Percentiles rank a stretch among this genome's conserved stretches.
Evolutionary conservation across 2,329 filamentous ascomycete species (phyloP).

Genomic region (Fusarium sp.): DNA sequence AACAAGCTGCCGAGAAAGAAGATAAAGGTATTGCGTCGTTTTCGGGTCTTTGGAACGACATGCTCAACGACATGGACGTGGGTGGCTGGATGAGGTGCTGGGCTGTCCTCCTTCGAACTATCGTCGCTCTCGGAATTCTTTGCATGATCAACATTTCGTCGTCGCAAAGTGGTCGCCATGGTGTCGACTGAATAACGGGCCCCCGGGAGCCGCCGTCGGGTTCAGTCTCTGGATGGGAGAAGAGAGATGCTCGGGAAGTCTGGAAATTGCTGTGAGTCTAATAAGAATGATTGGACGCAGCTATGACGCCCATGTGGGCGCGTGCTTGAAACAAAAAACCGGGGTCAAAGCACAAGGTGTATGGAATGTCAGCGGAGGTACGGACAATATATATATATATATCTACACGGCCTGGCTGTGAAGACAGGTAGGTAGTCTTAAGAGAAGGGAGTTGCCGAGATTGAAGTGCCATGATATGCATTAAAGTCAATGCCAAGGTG

Average conservation of each 20-base stretch:
- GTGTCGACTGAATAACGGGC: conserved; percentile 21
- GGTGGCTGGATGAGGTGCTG: conserved; percentile 39
- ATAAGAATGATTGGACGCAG: conserved; percentile 26
- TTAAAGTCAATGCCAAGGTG: conserved; percentile 1
- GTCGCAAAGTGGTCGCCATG: conserved; percentile 50
- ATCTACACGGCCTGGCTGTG: neutral
- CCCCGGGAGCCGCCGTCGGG: conserved; percentile 31
- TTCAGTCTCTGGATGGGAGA: conserved; percentile 15
- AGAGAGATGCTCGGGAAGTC: conserved; percentile 5
- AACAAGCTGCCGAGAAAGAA: conserved; percentile 91
- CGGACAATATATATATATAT: no score
- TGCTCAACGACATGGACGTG: conserved; percentile 57
- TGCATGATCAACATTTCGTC: conserved; percentile 44
- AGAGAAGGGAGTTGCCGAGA: neutral
- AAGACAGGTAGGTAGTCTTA: no score
- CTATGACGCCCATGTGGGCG: conserved; percentile 40
- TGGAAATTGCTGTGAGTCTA: conserved; percentile 5
- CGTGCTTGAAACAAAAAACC: conserved; percentile 37
- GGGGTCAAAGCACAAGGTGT: conserved; percentile 25
- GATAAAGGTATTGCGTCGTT: conserved; percentile 81
- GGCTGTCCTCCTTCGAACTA: conserved; percentile 43
- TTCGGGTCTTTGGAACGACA: conserved; percentile 62
- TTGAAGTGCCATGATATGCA: neutral
- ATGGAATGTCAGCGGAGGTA: conserved; percentile 16
- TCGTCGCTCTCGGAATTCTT: conserved; percentile 35